These are phyloP conservation scores for Mortierella sp. DNA, from an alignment of 371 early-diverging fungal genomes.

Conservation along the genomic window DNA sequence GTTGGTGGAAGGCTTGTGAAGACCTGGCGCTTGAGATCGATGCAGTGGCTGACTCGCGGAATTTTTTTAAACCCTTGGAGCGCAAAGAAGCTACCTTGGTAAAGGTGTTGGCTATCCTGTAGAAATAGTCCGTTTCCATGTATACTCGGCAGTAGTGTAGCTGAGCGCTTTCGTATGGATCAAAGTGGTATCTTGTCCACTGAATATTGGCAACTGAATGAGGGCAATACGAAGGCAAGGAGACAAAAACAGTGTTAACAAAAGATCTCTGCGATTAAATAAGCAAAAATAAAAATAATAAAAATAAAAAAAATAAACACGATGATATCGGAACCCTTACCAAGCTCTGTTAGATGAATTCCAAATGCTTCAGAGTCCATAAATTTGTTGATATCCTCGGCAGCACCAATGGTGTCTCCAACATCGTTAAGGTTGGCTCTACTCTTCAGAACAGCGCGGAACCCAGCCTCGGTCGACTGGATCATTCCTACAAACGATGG, in stretches of 20 bases:
- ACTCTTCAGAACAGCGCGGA: constrained; percentile 26
- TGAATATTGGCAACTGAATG: constrained; percentile 30
- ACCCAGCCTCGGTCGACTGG: constrained; percentile 17
- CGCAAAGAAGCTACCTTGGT: constrained; percentile 17
- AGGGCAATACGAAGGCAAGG: not conserved
- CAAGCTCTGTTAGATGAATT: constrained; percentile 37
- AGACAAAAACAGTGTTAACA: too few species aligned
- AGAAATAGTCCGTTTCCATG: constrained; percentile 36
- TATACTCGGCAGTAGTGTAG: constrained; percentile 37
- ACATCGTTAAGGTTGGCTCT: constrained; percentile 20
- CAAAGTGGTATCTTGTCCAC: constrained; percentile 36
- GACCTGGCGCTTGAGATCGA: too few species aligned
- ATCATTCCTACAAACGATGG: constrained; percentile 38
- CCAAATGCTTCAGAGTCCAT: constrained; percentile 33
- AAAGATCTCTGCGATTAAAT: not conserved
- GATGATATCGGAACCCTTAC: constrained; percentile 4
- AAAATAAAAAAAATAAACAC: not conserved
- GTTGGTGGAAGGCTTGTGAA: too few species aligned
- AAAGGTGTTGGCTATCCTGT: constrained; percentile 13
- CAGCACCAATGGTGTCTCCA: not conserved
- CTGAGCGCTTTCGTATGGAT: constrained; percentile 43
- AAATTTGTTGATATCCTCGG: constrained; percentile 15
- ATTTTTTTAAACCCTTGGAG: constrained; percentile 12
- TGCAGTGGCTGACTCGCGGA: too few species aligned
- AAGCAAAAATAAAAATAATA: not conserved